Base-by-base conservation (phyloP, 1,284 basidiomycete genomes). In the Moniliella sp. region DNA sequence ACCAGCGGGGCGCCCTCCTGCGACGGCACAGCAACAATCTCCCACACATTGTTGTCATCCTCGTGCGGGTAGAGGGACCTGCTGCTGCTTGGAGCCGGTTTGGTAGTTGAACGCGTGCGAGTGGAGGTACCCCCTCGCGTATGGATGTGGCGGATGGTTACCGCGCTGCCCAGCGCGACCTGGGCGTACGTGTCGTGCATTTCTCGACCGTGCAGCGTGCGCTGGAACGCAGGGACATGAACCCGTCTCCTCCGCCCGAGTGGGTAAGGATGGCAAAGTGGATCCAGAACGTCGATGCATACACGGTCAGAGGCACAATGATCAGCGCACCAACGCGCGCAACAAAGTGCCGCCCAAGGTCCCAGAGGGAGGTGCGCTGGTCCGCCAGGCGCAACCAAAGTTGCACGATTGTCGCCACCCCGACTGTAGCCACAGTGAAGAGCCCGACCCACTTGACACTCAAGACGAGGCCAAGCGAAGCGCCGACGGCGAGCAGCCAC, bases 191-290 rank as follows among this genome's bases (percentile, higher is more conserved):
- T 97, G 61, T 97, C 82, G 5, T 68, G 66, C 86, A 94, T 93
- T 11, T 74, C 71, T 36, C 76, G 75, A 5, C 84, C 84, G n/a
- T 75, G 68, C 5, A 99, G 68, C 0, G 86, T 93, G 57, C 94
- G 86, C 62, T 93, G 86, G 65, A 99, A 97, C 51, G 84, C 82
- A 9, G 83, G 65, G 78, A 86, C 91, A 99, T 97, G 64, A 97
- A 97, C 0, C 83, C 82, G 61, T 97, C 91, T 1, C 91, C 91
- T 37, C 93, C 84, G 18, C 91, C 91, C 2, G 79, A 78, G 61
- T 75, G 77, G 52, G 73, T 71, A 18, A 99, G 67, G 42, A 99
- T 71, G 57, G 74, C 62, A 62, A 99, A 88, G 61, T 99, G 91
- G 33, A 99, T 75, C 58, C 76, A 70, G 65, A 99, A 99, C 74